Percentiles rank a stretch among this genome's conserved stretches.
Evolutionary conservation across 2,329 filamentous ascomycete species (phyloP).

Genomic region (Cladosporium sp.): DNA sequence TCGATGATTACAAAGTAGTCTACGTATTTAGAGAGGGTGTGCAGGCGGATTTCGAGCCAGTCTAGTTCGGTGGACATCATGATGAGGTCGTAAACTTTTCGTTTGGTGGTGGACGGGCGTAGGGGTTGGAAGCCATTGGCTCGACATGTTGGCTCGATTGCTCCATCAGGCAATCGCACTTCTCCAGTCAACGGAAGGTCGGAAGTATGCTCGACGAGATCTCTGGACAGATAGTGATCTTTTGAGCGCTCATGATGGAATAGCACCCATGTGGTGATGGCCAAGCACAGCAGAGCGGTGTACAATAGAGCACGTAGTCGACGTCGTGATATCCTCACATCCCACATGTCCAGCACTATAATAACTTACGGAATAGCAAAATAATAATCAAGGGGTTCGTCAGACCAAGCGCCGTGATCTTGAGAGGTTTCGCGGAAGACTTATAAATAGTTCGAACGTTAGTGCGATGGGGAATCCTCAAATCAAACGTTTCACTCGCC

Average conservation of each 20-base stretch:
- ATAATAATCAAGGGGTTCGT: too few relatives aligned
- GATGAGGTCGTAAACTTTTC: slow-evolving; percentile 59
- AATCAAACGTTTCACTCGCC: too few relatives aligned
- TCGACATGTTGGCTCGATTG: not conserved
- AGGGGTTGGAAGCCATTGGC: slow-evolving; percentile 16
- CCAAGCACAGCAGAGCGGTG: not conserved
- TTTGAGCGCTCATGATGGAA: not conserved
- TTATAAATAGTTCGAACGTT: too few relatives aligned
- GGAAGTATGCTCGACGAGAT: not conserved
- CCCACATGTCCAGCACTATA: not conserved
- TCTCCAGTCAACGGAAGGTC: not conserved
- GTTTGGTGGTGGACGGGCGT: slow-evolving; percentile 16
- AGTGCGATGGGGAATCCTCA: too few relatives aligned
- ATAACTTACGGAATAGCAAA: too few relatives aligned
- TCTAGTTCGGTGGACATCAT: slow-evolving; percentile 62
- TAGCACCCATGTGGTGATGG: not conserved
- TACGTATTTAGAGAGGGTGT: slow-evolving; percentile 38
- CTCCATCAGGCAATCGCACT: too few relatives aligned
- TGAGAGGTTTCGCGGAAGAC: too few relatives aligned
- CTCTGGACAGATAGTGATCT: not conserved
- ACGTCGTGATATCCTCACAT: not conserved
- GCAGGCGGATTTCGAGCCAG: slow-evolving; percentile 61
- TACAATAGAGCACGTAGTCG: not conserved
- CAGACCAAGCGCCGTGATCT: too few relatives aligned
- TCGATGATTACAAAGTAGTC: slow-evolving; percentile 14